phyloP scores from a whole-genome alignment of 176 grass and related monocot species.

The Pharus latifolius region DNA sequence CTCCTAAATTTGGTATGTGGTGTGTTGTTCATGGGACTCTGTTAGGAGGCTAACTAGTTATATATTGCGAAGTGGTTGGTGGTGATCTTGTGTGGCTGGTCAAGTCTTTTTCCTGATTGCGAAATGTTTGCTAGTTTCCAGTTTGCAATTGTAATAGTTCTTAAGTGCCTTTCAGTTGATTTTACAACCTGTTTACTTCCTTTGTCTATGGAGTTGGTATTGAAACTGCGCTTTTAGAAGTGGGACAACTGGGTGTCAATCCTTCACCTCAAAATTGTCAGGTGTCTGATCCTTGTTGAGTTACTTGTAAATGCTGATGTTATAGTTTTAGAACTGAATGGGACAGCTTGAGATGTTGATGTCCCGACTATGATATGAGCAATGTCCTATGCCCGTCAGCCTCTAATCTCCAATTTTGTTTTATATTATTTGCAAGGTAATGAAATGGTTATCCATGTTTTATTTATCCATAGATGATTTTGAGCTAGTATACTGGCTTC shows the following conservation, averaged over 20 bases:
- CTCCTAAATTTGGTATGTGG: conserved; percentile 26
- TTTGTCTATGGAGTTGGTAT: not conserved
- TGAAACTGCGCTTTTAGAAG: not conserved
- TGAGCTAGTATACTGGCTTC: not conserved
- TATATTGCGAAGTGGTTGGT: conserved; percentile 20
- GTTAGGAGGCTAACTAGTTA: conserved; percentile 11
- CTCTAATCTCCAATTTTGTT: not conserved
- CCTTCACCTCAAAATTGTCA: not conserved
- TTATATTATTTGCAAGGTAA: not conserved
- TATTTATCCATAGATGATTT: not conserved
- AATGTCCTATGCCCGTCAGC: not conserved
- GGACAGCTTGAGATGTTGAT: not conserved
- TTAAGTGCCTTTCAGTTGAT: conserved; percentile 7
- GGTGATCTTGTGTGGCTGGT: conserved; percentile 17
- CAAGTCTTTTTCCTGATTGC: conserved; percentile 20
- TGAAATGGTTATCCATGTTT: not conserved
- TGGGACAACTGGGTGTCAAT: not conserved
- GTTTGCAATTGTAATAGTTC: not conserved
- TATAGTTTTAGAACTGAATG: not conserved
- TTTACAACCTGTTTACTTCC: not conserved
- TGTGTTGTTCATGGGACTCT: conserved; percentile 14
- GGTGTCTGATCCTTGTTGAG: not conserved
- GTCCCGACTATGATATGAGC: not conserved
- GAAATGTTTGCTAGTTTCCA: conserved; percentile 33
- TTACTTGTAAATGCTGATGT: not conserved